phyloP scores from a whole-genome alignment of 2,329 filamentous ascomycete species.

The Alternaria infectoria region DNA sequence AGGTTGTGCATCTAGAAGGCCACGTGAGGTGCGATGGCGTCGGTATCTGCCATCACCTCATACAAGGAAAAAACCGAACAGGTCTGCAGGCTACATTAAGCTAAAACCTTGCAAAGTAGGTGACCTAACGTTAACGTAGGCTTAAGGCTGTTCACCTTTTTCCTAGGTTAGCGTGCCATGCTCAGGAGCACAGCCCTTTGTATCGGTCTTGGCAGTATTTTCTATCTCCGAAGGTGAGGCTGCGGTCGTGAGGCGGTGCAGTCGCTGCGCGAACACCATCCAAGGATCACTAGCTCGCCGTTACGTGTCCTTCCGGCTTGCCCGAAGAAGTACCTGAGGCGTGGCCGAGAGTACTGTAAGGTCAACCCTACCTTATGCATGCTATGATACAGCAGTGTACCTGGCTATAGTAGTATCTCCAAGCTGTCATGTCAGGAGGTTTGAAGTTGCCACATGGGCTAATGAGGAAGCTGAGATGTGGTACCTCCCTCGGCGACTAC shows the following conservation, averaged over 20 bases:
- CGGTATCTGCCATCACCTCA: too few relatives aligned
- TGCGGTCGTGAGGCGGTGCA: background rate
- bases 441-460: background rate
- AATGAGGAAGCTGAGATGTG: background rate
- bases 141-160: too few relatives aligned
- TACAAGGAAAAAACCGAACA: too few relatives aligned
- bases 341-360: background rate
- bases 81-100: too few relatives aligned
- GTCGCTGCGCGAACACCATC: background rate
- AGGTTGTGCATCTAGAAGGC: background rate
- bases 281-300: slow-evolving; percentile 6
- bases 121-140: too few relatives aligned
- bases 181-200: background rate
- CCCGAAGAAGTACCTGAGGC: background rate
- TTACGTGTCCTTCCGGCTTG: slow-evolving; percentile 1
- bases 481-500: background rate
- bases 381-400: background rate
- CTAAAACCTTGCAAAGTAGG: too few relatives aligned
- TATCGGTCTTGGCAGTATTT: background rate
- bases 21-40: background rate
- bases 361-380: background rate
- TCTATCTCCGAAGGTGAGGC: background rate
- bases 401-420: background rate
- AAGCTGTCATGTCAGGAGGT: background rate
- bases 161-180: too few relatives aligned